phyloP scores from a whole-genome alignment of 805 yeast species.

The Ogataea haglerorum region DNA sequence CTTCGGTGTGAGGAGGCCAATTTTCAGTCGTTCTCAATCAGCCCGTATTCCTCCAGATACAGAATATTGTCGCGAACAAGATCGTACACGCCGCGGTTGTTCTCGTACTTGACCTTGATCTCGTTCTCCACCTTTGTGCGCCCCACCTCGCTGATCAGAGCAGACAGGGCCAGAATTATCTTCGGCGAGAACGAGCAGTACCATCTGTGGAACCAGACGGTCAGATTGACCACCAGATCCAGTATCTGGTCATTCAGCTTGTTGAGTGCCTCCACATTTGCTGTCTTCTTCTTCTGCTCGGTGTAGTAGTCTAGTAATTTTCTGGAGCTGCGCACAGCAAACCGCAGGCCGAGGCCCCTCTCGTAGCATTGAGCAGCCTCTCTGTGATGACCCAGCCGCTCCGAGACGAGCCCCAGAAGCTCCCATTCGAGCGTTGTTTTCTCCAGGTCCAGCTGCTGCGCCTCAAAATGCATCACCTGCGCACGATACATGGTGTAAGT shows the following conservation, averaged over 20 bases:
- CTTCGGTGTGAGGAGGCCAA: slow-evolving; percentile 5
- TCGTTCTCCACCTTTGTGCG: slow-evolving; percentile 70
- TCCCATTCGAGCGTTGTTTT: slow-evolving; percentile 91
- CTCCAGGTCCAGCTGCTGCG: slow-evolving; percentile 76
- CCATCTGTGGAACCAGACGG: slow-evolving; percentile 99
- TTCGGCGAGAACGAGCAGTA: slow-evolving; percentile 83
- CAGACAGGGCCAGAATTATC: slow-evolving; percentile 53
- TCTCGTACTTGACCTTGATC: slow-evolving; percentile 61
- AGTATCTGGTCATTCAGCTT: slow-evolving; percentile 56
- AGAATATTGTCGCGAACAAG: slow-evolving; percentile 51
- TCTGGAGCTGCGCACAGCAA: slow-evolving; percentile 76
- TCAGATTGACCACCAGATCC: slow-evolving; percentile 66
- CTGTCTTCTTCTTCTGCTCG: slow-evolving; percentile 40
- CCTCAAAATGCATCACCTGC: slow-evolving; percentile 81
- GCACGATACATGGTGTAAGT: slow-evolving; percentile 93
- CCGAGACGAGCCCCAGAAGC: slow-evolving; percentile 79
- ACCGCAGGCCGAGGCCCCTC: slow-evolving; percentile 66
- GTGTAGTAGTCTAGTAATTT: slow-evolving; percentile 66
- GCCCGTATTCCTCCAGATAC: slow-evolving; percentile 43
- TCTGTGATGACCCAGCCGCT: slow-evolving; percentile 76
- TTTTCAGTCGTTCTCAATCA: slow-evolving; percentile 34
- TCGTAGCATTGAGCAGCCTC: slow-evolving; percentile 87
- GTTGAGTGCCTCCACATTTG: slow-evolving; percentile 31
- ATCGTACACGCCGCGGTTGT: slow-evolving; percentile 50
- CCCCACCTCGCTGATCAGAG: slow-evolving; percentile 73